Percentiles rank a stretch among this genome's conserved stretches.
Evolutionary conservation across 108 stramenopile species (phyloP).

Genomic region (Stephanodiscus minutulus): DNA sequence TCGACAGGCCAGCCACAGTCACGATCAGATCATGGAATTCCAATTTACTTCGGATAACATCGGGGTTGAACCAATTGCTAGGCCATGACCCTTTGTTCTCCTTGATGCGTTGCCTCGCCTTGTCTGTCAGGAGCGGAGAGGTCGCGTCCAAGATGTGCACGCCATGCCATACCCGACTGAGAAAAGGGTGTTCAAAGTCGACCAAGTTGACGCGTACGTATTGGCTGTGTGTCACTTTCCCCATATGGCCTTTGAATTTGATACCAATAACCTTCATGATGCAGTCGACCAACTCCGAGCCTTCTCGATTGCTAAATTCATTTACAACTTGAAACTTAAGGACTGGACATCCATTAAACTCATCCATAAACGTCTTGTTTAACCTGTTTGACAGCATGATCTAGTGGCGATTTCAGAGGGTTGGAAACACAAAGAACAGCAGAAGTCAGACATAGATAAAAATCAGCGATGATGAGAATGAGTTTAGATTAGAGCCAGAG

Average conservation of each 20-base stretch:
- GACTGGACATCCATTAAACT: slow-evolving; percentile 59
- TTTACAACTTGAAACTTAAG: slow-evolving; percentile 82
- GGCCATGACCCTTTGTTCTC: slow-evolving; percentile 42
- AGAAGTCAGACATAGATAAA: no score
- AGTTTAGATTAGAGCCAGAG: neutral
- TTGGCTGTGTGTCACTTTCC: slow-evolving; percentile 34
- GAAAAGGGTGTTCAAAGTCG: slow-evolving; percentile 49
- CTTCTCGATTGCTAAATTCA: slow-evolving; percentile 49
- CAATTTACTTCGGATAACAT: slow-evolving; percentile 28
- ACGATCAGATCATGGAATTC: slow-evolving; percentile 38
- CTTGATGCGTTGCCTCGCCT: slow-evolving; percentile 21
- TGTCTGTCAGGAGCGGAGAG: slow-evolving; percentile 40
- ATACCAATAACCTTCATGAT: slow-evolving; percentile 70
- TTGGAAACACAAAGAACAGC: no score
- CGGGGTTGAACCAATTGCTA: slow-evolving; percentile 27
- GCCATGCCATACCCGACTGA: slow-evolving; percentile 43
- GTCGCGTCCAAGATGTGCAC: slow-evolving; percentile 32
- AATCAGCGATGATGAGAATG: no score
- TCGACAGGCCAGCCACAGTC: slow-evolving; percentile 34
- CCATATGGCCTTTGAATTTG: slow-evolving; percentile 35
- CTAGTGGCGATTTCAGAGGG: no score
- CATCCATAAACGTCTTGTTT: slow-evolving; percentile 9
- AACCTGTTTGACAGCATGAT: neutral
- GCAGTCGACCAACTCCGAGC: slow-evolving; percentile 83
- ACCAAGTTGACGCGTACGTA: slow-evolving; percentile 46